Conservation (phyloP, 192 early-diverging fungal species). For the Mortierella claussenii region DNA sequence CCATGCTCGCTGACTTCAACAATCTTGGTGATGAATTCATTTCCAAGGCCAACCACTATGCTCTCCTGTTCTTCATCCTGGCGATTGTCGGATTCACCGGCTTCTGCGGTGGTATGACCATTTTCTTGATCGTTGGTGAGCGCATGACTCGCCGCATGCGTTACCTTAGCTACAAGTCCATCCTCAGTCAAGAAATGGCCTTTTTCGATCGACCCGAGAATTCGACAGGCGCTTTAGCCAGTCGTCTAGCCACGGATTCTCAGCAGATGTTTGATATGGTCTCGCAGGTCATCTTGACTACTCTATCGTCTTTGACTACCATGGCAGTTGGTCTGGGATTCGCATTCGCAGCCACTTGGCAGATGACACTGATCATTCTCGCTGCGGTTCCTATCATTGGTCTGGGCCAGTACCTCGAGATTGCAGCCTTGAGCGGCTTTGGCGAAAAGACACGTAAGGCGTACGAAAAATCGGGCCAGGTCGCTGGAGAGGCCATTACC, state of each 20-base stretch:
- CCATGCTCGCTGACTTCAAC: conserved; percentile 31
- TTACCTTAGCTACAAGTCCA: conserved; percentile 69
- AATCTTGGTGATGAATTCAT: conserved; percentile 42
- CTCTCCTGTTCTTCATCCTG: conserved; percentile 45
- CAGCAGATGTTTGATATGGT: conserved; percentile 53
- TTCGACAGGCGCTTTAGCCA: conserved; percentile 81
- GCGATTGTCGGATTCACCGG: conserved; percentile 39
- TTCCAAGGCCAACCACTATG: conserved; percentile 32
- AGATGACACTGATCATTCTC: conserved; percentile 82
- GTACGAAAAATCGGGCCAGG: conserved; percentile 82
- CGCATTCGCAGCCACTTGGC: conserved; percentile 82
- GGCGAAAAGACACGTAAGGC: conserved; percentile 74
- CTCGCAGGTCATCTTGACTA: conserved; percentile 62
- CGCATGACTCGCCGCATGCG: conserved; percentile 66
- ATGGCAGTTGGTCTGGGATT: conserved; percentile 56
- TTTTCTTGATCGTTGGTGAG: conserved; percentile 67
- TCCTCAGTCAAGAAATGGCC: conserved; percentile 85
- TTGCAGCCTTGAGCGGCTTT: conserved; percentile 65
- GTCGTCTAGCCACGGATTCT: conserved; percentile 86
- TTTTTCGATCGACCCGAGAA: conserved; percentile 87
- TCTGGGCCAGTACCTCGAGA: conserved; percentile 62
- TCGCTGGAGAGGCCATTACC: conserved; percentile 85
- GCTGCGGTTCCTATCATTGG: conserved; percentile 68
- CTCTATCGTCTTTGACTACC: conserved; percentile 57
- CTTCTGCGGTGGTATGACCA: conserved; percentile 31